These are phyloP conservation scores for Aureobasidium namibiae DNA, from an alignment of 2,329 filamentous ascomycete genomes.

Conservation along the genomic window DNA sequence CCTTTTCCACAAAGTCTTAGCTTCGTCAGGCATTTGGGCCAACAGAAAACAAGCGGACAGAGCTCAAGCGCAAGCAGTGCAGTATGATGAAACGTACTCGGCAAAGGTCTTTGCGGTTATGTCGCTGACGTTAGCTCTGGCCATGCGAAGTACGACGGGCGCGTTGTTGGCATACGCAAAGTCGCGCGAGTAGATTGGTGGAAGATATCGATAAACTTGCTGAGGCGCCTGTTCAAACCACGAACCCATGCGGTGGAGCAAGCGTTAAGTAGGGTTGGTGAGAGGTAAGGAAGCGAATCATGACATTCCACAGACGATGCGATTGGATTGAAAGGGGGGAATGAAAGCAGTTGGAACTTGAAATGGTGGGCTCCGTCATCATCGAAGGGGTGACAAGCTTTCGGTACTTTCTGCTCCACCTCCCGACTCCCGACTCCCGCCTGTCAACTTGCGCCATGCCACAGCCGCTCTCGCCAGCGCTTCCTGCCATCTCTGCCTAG, in stretches of 20 bases:
- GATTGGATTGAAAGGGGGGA: neutral
- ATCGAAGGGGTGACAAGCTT: constrained; percentile 7
- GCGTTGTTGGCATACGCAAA: constrained; percentile 37
- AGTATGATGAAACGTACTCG: constrained; percentile 40
- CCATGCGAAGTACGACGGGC: constrained; percentile 34
- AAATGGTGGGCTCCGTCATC: constrained; percentile 3
- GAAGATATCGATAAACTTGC: constrained; percentile 17
- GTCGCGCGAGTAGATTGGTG: constrained; percentile 29
- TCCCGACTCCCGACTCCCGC: neutral
- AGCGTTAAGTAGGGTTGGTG: constrained; percentile 14
- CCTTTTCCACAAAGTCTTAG: constrained; percentile 41
- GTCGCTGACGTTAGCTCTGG: constrained; percentile 38
- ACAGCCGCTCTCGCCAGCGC: neutral
- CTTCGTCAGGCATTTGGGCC: constrained; percentile 20
- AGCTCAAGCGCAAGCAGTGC: constrained; percentile 21
- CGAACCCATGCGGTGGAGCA: constrained; percentile 16
- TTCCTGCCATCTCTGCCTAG: neutral
- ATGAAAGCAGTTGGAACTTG: neutral
- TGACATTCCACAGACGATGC: constrained; percentile 7
- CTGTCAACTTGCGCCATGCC: neutral
- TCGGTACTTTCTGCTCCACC: constrained; percentile 3
- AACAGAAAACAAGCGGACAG: constrained; percentile 14
- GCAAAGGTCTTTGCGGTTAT: constrained; percentile 42
- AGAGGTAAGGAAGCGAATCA: constrained; percentile 18
- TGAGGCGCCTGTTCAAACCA: constrained; percentile 15